These are phyloP conservation scores for Auriscalpium microsporum DNA, from an alignment of 768 basidiomycete species.

Conservation along the genomic window DNA sequence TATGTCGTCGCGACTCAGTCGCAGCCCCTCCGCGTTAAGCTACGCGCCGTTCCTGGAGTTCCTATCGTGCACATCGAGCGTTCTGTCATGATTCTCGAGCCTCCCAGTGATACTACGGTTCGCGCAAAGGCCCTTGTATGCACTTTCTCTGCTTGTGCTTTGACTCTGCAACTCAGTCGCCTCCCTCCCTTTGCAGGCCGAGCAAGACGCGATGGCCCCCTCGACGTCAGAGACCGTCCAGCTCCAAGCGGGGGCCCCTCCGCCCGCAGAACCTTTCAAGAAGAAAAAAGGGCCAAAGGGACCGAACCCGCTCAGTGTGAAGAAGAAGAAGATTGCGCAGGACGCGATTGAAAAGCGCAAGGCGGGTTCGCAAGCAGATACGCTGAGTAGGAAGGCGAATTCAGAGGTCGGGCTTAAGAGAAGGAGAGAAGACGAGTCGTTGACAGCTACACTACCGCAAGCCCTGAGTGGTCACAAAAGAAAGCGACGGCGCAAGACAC, in stretches of 20 bases:
- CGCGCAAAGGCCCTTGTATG: conserved; percentile 54
- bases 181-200: conserved; percentile 36
- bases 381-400: background rate
- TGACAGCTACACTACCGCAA: conserved; percentile 6
- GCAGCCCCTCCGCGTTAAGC: conserved; percentile 52
- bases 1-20: conserved; percentile 88
- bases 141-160: conserved; percentile 1
- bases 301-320: conserved; percentile 88
- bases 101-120: conserved; percentile 74
- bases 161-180: background rate
- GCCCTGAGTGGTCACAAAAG: conserved; percentile 18
- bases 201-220: conserved; percentile 52
- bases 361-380: background rate
- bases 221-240: conserved; percentile 39
- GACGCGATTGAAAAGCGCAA: conserved; percentile 12
- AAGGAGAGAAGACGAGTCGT: conserved; percentile 17
- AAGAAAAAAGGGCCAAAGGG: conserved; percentile 73
- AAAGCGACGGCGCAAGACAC: conserved; percentile 19
- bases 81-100: conserved; percentile 88
- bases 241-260: conserved; percentile 25
- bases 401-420: conserved; percentile 21
- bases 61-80: conserved; percentile 90
- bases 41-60: conserved; percentile 73
- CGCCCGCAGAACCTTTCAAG: conserved; percentile 30
- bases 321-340: conserved; percentile 58